Evolutionary conservation across 768 basidiomycete species (phyloP), one percentile per base, ranked within the genome.

Genomic region (Leucosporidium scottii): DNA sequence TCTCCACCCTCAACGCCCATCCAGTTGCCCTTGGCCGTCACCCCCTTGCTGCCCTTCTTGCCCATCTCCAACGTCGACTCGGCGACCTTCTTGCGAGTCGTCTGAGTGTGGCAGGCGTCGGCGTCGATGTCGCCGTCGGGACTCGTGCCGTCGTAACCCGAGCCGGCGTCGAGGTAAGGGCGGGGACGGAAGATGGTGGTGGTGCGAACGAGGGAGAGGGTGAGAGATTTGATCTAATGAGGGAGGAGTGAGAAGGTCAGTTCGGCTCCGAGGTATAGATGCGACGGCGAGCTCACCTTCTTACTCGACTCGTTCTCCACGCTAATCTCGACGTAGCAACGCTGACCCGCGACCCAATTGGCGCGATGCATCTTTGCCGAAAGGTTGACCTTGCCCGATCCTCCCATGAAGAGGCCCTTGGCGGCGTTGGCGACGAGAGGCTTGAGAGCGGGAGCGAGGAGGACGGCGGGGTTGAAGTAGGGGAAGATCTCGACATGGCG

Each of bases 21-120:
- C 91, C 92, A 94, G 88, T 90, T 94, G 1, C 91, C 92, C 74
- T 85, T 87, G 28, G 86, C 88, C 51, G 88, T 91, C 15, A 87
- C 88, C 3, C 88, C 88, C 69, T 83, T 83, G 10, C 84, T 78
- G 31, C 83, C 84, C 50, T 82, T 82, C 59, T 87, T 84, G 9
- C 86, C 85, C 76, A 86, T 85, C 72, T 86, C 84, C 31, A 94
- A 81, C 6, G 80, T 80, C 39, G 84, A 83, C 74, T 86, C 85
- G 2, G 86, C 83, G 1, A 93, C 81, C 69, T 84, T 82, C 76
- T 87, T 89, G 61, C 81, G 79, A 23, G 79, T 82, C 7, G 86
- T 85, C 49, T 83, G 79, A 0, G 86, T 85, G 75, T 85, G 83
- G 74, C 85, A 87, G 8, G 84, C 83, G 76, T 87, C 85, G 0